Evolutionary conservation across 306 rosid genomes (phyloP).

Genomic region (Clitoria ternatea): DNA sequence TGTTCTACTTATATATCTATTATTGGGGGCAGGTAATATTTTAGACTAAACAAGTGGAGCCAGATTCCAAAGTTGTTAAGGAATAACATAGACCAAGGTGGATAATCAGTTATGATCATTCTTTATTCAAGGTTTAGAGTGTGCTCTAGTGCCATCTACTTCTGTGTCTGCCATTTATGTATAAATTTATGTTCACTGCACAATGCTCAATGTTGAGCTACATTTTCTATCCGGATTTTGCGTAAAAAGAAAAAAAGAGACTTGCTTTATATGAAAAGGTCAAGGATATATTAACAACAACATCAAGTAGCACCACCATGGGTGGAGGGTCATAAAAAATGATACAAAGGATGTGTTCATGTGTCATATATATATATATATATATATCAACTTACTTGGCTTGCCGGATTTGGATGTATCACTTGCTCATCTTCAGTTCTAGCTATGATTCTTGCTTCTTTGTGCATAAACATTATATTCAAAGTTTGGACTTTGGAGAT

Average conservation of each 20-base stretch:
- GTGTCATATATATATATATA: too few species aligned
- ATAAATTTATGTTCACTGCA: constrained; percentile 10
- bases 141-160: constrained; percentile 1
- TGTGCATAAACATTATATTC: not conserved
- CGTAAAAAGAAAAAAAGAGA: not conserved
- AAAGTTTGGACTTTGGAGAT: constrained; percentile 9
- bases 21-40: not conserved
- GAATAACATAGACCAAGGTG: constrained; percentile 6
- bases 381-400: constrained; percentile 18
- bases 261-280: constrained; percentile 12
- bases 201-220: constrained; percentile 34
- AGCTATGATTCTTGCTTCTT: not conserved
- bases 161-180: not conserved
- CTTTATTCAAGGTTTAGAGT: constrained; percentile 12
- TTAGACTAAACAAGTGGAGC: constrained; percentile 14
- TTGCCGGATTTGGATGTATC: constrained; percentile 1
- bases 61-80: constrained; percentile 19
- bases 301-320: too few species aligned
- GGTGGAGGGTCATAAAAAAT: not conserved
- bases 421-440: constrained; percentile 21
- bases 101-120: not conserved
- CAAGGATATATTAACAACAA: not conserved
- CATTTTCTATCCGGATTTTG: constrained; percentile 20
- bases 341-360: not conserved
- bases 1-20: not conserved